A percentile compares a stretch with the other conserved stretches of the same genome.
Conservation (phyloP, 2,329 filamentous ascomycete species). For the Stemphylium vesicarium region DNA sequence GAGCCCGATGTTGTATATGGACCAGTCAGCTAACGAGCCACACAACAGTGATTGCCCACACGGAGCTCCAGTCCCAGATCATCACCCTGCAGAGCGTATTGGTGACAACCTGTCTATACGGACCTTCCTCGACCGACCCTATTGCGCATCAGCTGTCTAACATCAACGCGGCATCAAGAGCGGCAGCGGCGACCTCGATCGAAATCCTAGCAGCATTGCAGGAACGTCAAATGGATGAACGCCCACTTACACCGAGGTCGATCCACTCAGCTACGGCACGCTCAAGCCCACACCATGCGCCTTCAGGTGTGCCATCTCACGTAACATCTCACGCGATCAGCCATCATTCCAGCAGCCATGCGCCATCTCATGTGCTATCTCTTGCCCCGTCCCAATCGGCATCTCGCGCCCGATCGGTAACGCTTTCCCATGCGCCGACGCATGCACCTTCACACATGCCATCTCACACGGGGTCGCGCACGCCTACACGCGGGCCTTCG, state of each 20-base stretch:
- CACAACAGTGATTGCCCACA: slow-evolving; percentile 37
- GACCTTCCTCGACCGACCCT: slow-evolving; percentile 40
- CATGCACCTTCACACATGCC: slow-evolving; percentile 1
- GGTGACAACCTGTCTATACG: slow-evolving; percentile 44
- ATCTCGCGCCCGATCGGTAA: neutral
- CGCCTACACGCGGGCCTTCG: neutral
- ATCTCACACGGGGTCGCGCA: neutral
- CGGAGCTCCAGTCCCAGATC: slow-evolving; percentile 43
- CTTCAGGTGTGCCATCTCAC: neutral
- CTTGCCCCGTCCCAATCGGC: slow-evolving; percentile 3
- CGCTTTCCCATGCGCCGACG: neutral
- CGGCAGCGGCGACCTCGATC: slow-evolving; percentile 36
- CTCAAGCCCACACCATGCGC: slow-evolving; percentile 6
- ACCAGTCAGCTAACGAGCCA: slow-evolving; percentile 1
- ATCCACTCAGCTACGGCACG: slow-evolving; percentile 19
- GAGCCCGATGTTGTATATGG: neutral
- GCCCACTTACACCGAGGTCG: slow-evolving; percentile 24
- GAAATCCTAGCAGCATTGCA: slow-evolving; percentile 37
- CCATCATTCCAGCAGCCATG: neutral
- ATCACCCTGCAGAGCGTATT: slow-evolving; percentile 44
- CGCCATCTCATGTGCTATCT: neutral
- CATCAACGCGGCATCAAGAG: slow-evolving; percentile 39
- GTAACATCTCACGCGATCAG: neutral
- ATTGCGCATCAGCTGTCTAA: slow-evolving; percentile 42
- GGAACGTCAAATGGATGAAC: slow-evolving; percentile 29